These are phyloP conservation scores for Fusarium nematophilum DNA, from an alignment of 2,329 filamentous ascomycete species.

Conservation along the genomic window DNA sequence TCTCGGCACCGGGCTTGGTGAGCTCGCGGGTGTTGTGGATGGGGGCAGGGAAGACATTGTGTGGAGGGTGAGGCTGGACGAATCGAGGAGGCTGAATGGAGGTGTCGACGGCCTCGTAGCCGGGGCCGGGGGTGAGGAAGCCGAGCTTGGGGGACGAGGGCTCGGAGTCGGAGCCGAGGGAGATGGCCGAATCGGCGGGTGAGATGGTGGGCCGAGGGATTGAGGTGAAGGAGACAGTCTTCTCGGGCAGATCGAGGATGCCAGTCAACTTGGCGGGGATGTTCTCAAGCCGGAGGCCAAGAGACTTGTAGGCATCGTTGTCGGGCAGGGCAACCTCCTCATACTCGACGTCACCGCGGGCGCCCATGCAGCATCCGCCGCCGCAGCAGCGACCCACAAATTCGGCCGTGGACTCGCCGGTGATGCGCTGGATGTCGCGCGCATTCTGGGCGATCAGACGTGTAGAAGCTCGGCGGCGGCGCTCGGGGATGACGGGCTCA, in stretches of 20 bases:
- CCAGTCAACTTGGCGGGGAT: constrained; percentile 80
- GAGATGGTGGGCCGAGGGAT: constrained; percentile 54
- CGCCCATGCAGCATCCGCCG: constrained; percentile 71
- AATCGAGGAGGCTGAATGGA: constrained; percentile 82
- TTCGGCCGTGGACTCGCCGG: constrained; percentile 71
- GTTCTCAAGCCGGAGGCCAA: constrained; percentile 80
- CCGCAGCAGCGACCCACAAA: constrained; percentile 73
- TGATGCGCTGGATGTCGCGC: constrained; percentile 71
- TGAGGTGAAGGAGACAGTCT: constrained; percentile 77
- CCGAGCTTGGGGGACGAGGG: constrained; percentile 27
- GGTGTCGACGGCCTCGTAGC: constrained; percentile 63
- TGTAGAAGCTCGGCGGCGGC: constrained; percentile 74
- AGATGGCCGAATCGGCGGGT: constrained; percentile 62
- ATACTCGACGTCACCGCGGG: constrained; percentile 60
- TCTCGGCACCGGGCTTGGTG: constrained; percentile 89
- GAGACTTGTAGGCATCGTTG: constrained; percentile 84
- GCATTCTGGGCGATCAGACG: constrained; percentile 73
- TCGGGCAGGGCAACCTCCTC: constrained; percentile 72
- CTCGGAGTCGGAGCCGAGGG: constrained; percentile 52
- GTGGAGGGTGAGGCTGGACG: constrained; percentile 94
- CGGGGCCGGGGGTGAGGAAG: constrained; percentile 44
- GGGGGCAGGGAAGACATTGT: constrained; percentile 90
- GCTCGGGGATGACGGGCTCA: constrained; percentile 56
- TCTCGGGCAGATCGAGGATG: constrained; percentile 77
- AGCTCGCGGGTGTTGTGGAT: constrained; percentile 87